Evolutionary conservation across 257 asterid genomes (phyloP), one percentile per base, ranked within the genome.

Genomic region (Solanum pimpinellifolium): DNA sequence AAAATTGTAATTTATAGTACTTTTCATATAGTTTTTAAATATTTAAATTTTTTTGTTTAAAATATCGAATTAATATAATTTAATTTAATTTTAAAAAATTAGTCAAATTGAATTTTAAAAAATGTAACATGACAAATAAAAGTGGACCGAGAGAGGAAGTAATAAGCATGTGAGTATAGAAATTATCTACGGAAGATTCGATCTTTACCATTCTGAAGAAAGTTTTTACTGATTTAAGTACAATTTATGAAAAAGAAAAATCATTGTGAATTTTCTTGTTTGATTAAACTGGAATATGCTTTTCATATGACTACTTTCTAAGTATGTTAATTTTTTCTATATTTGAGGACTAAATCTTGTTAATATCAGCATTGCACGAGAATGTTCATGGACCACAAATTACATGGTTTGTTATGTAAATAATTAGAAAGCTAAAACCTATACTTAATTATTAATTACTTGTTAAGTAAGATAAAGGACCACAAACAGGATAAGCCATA

Each of bases 401-500:
- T 77, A 44, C 84, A 77, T 77, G 39, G 41, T 44, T 25, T 77
- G 62, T 9, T 44, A 77, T 44, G 84, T 42, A 25, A 80, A 80
- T 47, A 27, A 29, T 49, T 80, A 80, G 68, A 80, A 46, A 80
- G 18, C 44, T 80, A 80, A 46, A 27, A 80, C 44, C 18, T 29
- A 29, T n/a, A 42, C 21, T 27, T 46, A 78, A 49, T 15, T 49
- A 49, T 15, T 49, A 49, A 52, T 52, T 52, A 52, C 9, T 27
- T 78, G 42, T 78, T 78, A 46, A 27, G 25, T 78, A 56, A 13
- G 37, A 68, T 84, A 84, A 44, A 60, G 89, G 89, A 88, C 88
- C 87, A 88, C 90, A 70, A 44, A 39, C 87, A 77, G 41, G 80
- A 83, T 56, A 87, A 68, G 88, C 91, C 90, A 93, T 90, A 87